These are phyloP conservation scores for Zygotorulaspora mrakii DNA, from an alignment of 1,139 yeast species.

Conservation along the genomic window DNA sequence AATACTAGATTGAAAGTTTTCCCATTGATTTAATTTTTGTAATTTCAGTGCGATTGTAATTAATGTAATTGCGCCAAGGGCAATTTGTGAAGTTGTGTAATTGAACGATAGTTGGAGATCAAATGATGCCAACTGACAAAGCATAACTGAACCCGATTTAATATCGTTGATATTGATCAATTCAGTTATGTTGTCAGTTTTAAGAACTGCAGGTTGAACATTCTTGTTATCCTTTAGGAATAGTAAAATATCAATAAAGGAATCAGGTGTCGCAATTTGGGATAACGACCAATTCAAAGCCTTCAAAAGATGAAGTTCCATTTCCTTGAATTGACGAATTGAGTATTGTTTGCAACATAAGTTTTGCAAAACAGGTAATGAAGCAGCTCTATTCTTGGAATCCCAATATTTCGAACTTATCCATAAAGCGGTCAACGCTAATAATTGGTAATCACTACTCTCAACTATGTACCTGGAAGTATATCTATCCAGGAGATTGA, in stretches of 20 bases:
- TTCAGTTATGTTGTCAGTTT: constrained; percentile 5
- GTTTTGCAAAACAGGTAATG: constrained; percentile 45
- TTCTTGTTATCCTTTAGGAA: constrained; percentile 37
- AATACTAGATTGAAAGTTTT: constrained; percentile 18
- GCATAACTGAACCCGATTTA: constrained; percentile 53
- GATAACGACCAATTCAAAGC: constrained; percentile 30
- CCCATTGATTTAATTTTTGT: constrained; percentile 21
- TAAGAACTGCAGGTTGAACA: constrained; percentile 12
- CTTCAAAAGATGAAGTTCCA: constrained; percentile 64
- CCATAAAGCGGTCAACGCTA: constrained; percentile 73
- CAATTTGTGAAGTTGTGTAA: constrained; percentile 53
- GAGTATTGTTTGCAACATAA: constrained; percentile 61
- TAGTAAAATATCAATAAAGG: constrained; percentile 52
- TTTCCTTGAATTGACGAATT: constrained; percentile 56
- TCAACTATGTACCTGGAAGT: constrained; percentile 83
- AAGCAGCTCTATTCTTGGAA: constrained; percentile 61
- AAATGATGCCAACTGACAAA: constrained; percentile 64
- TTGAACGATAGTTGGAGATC: constrained; percentile 56
- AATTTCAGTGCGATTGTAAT: constrained; percentile 25
- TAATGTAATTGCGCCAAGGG: constrained; percentile 48
- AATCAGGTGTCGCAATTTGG: constrained; percentile 53
- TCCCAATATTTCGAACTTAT: constrained; percentile 69
- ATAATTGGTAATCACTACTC: constrained; percentile 55
- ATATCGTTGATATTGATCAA: constrained; percentile 43
- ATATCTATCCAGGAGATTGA: constrained; percentile 85